These are phyloP conservation scores for Fusarium sp. DNA, from an alignment of 2,329 filamentous ascomycete genomes.

Conservation along the genomic window DNA sequence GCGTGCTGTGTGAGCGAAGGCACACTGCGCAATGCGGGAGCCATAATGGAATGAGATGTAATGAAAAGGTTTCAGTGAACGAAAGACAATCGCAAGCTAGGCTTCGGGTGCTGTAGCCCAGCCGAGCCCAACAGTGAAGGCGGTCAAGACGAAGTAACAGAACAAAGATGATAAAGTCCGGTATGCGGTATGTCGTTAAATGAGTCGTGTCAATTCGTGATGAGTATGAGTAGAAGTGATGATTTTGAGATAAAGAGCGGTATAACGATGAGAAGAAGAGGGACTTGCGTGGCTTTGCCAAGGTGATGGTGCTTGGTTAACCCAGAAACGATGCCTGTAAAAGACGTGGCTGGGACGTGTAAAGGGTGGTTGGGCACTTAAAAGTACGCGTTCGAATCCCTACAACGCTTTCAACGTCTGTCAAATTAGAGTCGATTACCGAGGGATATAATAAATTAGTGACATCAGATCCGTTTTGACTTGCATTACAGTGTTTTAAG, in stretches of 20 bases:
- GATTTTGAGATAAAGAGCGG: conserved; percentile 1
- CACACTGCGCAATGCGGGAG: conserved; percentile 52
- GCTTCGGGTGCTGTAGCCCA: conserved; percentile 46
- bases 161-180: not conserved
- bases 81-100: conserved; percentile 28
- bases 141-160: not conserved
- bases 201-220: not conserved
- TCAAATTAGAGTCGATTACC: not conserved
- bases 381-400: conserved; percentile 7
- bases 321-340: conserved; percentile 46
- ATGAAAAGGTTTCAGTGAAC: conserved; percentile 37
- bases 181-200: not conserved
- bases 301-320: conserved; percentile 41
- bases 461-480: not conserved
- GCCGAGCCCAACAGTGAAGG: conserved; percentile 38
- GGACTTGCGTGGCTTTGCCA: conserved; percentile 25
- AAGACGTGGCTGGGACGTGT: conserved; percentile 44
- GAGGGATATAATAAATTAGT: not conserved
- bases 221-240: not conserved
- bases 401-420: conserved; percentile 1
- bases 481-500: not conserved
- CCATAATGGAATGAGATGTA: conserved; percentile 48
- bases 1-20: conserved; percentile 40
- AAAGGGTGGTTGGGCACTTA: conserved; percentile 37
- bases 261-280: conserved; percentile 7